Percentiles rank a stretch among this genome's conserved stretches.
phyloP scores from a whole-genome alignment of 306 rosid species.

The Quercus cerris region DNA sequence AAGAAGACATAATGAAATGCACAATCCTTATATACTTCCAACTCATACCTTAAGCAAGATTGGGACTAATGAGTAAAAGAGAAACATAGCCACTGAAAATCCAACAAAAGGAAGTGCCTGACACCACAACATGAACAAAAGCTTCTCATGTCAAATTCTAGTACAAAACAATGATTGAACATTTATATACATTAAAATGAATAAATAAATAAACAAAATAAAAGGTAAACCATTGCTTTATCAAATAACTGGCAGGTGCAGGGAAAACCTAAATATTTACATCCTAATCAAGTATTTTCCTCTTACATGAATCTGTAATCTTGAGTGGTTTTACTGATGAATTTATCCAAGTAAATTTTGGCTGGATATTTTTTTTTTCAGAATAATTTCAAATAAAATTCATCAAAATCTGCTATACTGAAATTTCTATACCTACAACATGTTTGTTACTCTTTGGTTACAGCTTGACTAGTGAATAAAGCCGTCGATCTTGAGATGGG shows the following conservation, averaged over 20 bases:
- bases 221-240: background rate
- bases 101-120: conserved; percentile 94
- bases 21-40: conserved; percentile 13
- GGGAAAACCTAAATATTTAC: background rate
- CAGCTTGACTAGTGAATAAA: background rate
- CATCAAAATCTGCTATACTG: background rate
- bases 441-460: background rate
- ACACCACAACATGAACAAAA: conserved; percentile 26
- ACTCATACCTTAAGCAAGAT: conserved; percentile 74
- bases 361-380: background rate
- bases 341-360: background rate
- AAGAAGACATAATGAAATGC: background rate
- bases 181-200: background rate
- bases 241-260: background rate
- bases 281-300: background rate
- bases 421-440: background rate
- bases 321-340: background rate
- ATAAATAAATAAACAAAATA: background rate
- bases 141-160: background rate
- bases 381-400: background rate
- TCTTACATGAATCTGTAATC: background rate
- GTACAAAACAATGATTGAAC: background rate
- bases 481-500: too few species aligned
- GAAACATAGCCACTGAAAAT: conserved; percentile 84
- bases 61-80: conserved; percentile 90